Evolutionary conservation across 2,329 filamentous ascomycete species (phyloP).

Genomic region (Sclerotinia glacialis): DNA sequence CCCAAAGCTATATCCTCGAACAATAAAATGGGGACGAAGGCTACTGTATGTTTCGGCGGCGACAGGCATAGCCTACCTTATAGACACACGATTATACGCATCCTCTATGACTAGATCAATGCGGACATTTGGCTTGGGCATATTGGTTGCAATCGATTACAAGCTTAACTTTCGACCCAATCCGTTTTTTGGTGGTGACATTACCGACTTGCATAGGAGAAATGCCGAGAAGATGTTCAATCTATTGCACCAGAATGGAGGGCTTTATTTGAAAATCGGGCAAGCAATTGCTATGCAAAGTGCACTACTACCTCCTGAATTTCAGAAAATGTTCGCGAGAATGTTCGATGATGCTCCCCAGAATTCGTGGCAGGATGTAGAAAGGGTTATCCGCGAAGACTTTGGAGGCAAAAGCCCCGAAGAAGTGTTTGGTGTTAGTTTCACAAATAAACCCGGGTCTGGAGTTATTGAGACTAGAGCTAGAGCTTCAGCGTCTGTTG

Average conservation of each 20-base stretch:
- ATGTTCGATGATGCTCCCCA: constrained; percentile 99
- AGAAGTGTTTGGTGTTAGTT: constrained; percentile 90
- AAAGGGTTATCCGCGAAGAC: constrained; percentile 81
- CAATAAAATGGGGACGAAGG: constrained; percentile 74
- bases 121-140: constrained; percentile 75
- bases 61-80: constrained; percentile 60
- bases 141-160: constrained; percentile 86
- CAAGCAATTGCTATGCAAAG: constrained; percentile 99
- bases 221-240: constrained; percentile 82
- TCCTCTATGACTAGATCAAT: constrained; percentile 74
- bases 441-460: constrained; percentile 60
- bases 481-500: constrained; percentile 76
- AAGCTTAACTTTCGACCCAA: constrained; percentile 90
- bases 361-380: constrained; percentile 81
- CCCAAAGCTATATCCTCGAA: constrained; percentile 68
- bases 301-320: constrained; percentile 87
- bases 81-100: constrained; percentile 75
- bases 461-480: constrained; percentile 69
- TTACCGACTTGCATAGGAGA: constrained; percentile 75
- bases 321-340: constrained; percentile 89
- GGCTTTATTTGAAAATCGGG: constrained; percentile 94
- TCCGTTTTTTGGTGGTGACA: constrained; percentile 69
- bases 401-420: constrained; percentile 81
- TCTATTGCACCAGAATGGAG: constrained; percentile 80
- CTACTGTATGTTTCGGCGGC: constrained; percentile 60